Percentiles rank a stretch among this genome's conserved stretches.
These are phyloP conservation scores for Blastomyces gilchristii DNA, from an alignment of 2,329 filamentous ascomycete species.

Conservation along the genomic window DNA sequence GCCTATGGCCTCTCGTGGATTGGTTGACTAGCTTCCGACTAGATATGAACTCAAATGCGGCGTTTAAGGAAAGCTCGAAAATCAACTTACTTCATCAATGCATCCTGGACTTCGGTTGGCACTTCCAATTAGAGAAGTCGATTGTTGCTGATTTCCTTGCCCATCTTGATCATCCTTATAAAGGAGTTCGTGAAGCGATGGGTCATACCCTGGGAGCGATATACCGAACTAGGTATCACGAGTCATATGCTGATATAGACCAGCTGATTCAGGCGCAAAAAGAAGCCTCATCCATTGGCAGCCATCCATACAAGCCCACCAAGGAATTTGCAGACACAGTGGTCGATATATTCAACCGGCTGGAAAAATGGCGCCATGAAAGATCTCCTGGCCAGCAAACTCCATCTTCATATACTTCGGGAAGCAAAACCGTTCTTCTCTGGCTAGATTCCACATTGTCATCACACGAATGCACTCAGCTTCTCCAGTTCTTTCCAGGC, in stretches of 20 bases:
- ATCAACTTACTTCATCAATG: constrained; percentile 82
- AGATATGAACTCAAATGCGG: constrained; percentile 90
- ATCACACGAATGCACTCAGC: constrained; percentile 83
- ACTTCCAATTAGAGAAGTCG: constrained; percentile 82
- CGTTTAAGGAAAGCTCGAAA: constrained; percentile 97
- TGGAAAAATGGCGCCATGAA: constrained; percentile 81
- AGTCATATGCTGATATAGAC: constrained; percentile 75
- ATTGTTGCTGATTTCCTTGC: constrained; percentile 80
- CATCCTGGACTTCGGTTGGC: constrained; percentile 84
- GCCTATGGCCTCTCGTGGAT: constrained; percentile 75
- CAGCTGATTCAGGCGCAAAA: constrained; percentile 70
- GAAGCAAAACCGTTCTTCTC: constrained; percentile 86
- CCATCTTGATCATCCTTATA: constrained; percentile 95
- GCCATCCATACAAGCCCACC: constrained; percentile 69
- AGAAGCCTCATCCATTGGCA: constrained; percentile 67
- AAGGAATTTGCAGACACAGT: constrained; percentile 65
- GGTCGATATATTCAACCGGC: constrained; percentile 60
- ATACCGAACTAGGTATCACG: constrained; percentile 84
- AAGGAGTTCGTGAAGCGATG: constrained; percentile 90
- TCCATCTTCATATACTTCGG: constrained; percentile 87
- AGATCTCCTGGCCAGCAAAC: constrained; percentile 81
- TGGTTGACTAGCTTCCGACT: constrained; percentile 75
- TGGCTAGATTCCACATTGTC: constrained; percentile 90
- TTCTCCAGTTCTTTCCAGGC: constrained; percentile 82
- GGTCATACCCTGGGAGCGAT: constrained; percentile 80